Evolutionary conservation across 352 stramenopile species (phyloP).

Genomic region (Phytopythium aichiense): DNA sequence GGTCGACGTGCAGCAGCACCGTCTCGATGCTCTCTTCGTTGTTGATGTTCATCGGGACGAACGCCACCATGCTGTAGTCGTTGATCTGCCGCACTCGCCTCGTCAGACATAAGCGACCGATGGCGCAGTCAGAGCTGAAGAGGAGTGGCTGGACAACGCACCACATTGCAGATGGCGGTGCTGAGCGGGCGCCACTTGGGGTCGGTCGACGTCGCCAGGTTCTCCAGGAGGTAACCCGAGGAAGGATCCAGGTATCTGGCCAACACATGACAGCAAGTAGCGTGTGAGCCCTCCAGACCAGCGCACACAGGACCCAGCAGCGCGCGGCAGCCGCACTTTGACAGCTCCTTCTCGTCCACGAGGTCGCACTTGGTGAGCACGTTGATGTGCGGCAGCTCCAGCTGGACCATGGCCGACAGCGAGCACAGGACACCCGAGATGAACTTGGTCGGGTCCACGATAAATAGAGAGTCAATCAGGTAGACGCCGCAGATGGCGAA

Average conservation of each 20-base stretch:
- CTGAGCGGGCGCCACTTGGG: slow-evolving; percentile 83
- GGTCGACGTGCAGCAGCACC: slow-evolving; percentile 94
- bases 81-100: slow-evolving; percentile 51
- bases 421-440: slow-evolving; percentile 96
- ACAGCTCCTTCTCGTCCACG: slow-evolving; percentile 85
- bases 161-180: slow-evolving; percentile 82
- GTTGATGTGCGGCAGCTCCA: slow-evolving; percentile 97
- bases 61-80: slow-evolving; percentile 97
- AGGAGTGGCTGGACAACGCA: slow-evolving; percentile 21
- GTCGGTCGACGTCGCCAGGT: slow-evolving; percentile 71
- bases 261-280: slow-evolving; percentile 3
- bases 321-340: slow-evolving; percentile 46
- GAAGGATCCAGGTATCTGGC: slow-evolving; percentile 75
- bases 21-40: slow-evolving; percentile 96
- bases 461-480: slow-evolving; percentile 92
- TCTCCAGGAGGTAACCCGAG: slow-evolving; percentile 79
- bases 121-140: neutral
- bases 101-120: slow-evolving; percentile 4
- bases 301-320: neutral
- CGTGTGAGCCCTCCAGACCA: neutral
- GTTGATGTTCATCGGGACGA: slow-evolving; percentile 96
- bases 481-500: slow-evolving; percentile 90
- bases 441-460: slow-evolving; percentile 96
- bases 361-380: slow-evolving; percentile 92
- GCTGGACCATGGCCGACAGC: slow-evolving; percentile 96